phyloP scores from a whole-genome alignment of 768 basidiomycete species.

The Lactarius vividus region DNA sequence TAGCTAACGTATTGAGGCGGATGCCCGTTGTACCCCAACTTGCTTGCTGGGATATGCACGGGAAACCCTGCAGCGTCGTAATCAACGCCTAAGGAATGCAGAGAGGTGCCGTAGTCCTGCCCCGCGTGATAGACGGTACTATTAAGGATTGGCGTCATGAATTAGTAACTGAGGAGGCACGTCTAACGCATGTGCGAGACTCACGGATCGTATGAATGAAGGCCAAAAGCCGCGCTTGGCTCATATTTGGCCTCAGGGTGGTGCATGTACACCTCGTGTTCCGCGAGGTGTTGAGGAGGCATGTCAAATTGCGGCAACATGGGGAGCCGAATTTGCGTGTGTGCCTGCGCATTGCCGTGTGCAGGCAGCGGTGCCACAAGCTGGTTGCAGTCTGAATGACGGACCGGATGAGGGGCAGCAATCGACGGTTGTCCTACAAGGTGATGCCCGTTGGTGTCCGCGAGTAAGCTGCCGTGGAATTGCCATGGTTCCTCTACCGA shows the following conservation, averaged over 20 bases:
- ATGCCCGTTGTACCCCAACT: conserved; percentile 9
- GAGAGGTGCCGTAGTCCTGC: conserved; percentile 22
- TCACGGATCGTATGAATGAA: conserved; percentile 23
- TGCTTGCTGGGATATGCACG: conserved; percentile 20
- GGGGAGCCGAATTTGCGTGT: conserved; percentile 20
- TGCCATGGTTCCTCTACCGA: conserved; percentile 28
- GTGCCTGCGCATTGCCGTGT: conserved; percentile 11
- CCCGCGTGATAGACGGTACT: conserved; percentile 19
- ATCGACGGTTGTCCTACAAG: conserved; percentile 14
- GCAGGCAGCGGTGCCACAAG: conserved; percentile 4
- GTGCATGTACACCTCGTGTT: conserved; percentile 22
- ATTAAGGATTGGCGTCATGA: not conserved
- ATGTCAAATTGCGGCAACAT: conserved; percentile 17
- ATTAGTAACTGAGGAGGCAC: not conserved
- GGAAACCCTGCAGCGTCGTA: conserved; percentile 14
- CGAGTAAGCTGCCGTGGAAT: conserved; percentile 15
- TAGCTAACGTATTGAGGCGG: conserved; percentile 16
- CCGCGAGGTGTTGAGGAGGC: conserved; percentile 15
- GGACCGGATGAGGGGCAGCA: conserved; percentile 19
- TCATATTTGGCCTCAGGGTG: conserved; percentile 22
- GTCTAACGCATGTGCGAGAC: not conserved
- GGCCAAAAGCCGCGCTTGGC: conserved; percentile 6
- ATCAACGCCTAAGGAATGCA: conserved; percentile 18
- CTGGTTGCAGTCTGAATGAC: conserved; percentile 8
- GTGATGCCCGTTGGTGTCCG: conserved; percentile 11